Conservation (phyloP, 1,284 basidiomycete genomes). For the Cystobasidium pallidum region DNA sequence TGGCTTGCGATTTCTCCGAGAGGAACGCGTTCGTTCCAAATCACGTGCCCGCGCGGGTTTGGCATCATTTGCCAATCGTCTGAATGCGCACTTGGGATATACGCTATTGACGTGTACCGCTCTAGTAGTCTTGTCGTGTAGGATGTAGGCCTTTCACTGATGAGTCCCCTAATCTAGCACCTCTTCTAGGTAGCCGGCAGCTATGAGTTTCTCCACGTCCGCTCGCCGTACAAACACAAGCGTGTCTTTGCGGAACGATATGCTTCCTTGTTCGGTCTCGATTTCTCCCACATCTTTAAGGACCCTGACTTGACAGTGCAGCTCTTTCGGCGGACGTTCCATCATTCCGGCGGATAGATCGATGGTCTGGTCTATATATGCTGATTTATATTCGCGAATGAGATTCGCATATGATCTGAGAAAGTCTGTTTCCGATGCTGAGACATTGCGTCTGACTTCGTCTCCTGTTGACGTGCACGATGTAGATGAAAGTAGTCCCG, state of each 20-base stretch:
- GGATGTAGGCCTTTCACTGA: neutral
- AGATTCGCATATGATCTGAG: constrained; percentile 77
- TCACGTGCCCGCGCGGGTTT: neutral
- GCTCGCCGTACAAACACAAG: constrained; percentile 80
- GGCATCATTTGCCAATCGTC: neutral
- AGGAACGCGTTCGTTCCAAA: neutral
- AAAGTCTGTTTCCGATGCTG: constrained; percentile 89
- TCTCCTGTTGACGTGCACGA: constrained; percentile 58
- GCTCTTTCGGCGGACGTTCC: constrained; percentile 70
- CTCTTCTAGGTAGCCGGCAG: constrained; percentile 81
- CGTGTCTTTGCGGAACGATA: constrained; percentile 86
- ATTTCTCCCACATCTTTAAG: constrained; percentile 84
- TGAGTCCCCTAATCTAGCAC: constrained; percentile 24
- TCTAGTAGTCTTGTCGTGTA: too few relatives aligned
- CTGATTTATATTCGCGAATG: constrained; percentile 79
- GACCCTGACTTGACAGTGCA: constrained; percentile 76
- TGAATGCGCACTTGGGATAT: too few relatives aligned
- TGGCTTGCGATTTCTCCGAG: too few relatives aligned
- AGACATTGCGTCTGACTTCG: constrained; percentile 76
- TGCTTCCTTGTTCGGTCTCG: constrained; percentile 77
- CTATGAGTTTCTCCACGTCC: constrained; percentile 87
- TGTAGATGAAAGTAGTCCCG: constrained; percentile 22
- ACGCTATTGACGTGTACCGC: too few relatives aligned
- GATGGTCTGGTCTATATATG: constrained; percentile 71
- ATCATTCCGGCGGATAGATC: constrained; percentile 50